Base-by-base conservation (phyloP, 2,329 filamentous ascomycete species). In the Myrmaecium sp. region DNA sequence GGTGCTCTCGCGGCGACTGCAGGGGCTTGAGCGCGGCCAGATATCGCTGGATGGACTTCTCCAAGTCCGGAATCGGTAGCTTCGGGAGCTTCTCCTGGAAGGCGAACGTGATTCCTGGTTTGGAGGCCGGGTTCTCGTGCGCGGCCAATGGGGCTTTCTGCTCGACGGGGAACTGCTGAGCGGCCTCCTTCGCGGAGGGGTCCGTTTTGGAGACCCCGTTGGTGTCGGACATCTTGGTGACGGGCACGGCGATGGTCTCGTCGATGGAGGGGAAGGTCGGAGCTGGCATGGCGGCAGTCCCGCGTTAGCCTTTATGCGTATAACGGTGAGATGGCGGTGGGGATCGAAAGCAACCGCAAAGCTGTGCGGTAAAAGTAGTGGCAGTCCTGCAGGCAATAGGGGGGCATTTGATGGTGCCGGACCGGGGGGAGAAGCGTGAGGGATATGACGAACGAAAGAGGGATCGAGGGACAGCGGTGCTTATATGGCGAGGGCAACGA, bases 361-460 rank as follows among this genome's bases (percentile, higher is more conserved):
- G 80, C 78, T 54, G 75, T 91, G 62, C 80, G 80, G 62, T 80
- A 89, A 58, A 92, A 91, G 58, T 91, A 91, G 52, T 91, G 81
- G 46, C 79, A 91, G 55, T 91, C 78, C 64, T 89, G 75, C 31
- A 80, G 61, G 54, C 63, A 91, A 54, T 81, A 86, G 43, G 65
- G 55, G 62, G 78, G 78, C 80, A 91, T 91, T 60, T 64, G 61
- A 64, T 55, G 57, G 34, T 33, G 29, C 7, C 18, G 7, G 18
- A 20, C 14, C 29, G 25, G 21, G 12, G 16, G n/a, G n/a, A 15
- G 12, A 12, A 4, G 21, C 9, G 17, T 21, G 25, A 27, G 25
- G 7, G 14, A 16, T 9, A 23, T 12, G 14, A 5, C 21, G 20
- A n/a, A 13, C 9, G 3, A 18, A 4, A 14, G 14, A 26, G 18